A percentile compares a stretch with the other conserved stretches of the same genome.
Evolutionary conservation across 139 green algal species (phyloP).

Genomic region (Tetradesmus obliquus): DNA sequence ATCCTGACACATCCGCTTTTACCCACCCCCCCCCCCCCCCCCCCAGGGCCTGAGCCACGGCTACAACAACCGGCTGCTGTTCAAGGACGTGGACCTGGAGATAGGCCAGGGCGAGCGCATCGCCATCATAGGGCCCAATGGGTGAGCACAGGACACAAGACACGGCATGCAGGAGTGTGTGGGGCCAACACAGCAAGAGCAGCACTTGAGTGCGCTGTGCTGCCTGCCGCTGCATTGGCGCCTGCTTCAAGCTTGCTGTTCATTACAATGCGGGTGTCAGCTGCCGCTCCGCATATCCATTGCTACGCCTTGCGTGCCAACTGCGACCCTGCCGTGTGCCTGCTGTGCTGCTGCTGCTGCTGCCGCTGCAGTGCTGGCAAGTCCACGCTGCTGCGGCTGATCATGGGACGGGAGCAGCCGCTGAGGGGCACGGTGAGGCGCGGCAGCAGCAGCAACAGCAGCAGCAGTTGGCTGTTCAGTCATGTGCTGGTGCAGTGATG

Average conservation of each 20-base stretch:
- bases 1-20: neutral
- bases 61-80: conserved; percentile 85
- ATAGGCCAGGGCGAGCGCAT: conserved; percentile 95
- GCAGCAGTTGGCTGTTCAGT: neutral
- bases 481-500: neutral
- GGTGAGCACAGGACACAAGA: conserved; percentile 40
- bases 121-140: conserved; percentile 97
- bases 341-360: neutral
- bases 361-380: conserved; percentile 80
- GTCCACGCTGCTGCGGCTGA: conserved; percentile 94
- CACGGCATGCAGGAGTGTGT: too few relatives aligned
- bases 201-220: too few relatives aligned
- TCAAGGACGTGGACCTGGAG: conserved; percentile 82
- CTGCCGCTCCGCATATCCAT: too few relatives aligned
- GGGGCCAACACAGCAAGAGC: too few relatives aligned
- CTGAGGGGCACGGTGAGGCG: conserved; percentile 40
- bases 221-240: too few relatives aligned
- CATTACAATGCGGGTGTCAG: too few relatives aligned
- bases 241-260: too few relatives aligned
- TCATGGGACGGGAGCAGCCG: conserved; percentile 93
- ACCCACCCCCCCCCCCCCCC: too few relatives aligned
- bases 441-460: neutral
- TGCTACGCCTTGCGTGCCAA: too few relatives aligned
- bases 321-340: neutral
- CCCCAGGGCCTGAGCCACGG: conserved; percentile 83